A percentile compares a stretch with the other conserved stretches of the same genome.
Conservation (phyloP, 116 monocot genomes). For the Papilionanthe hybrid region DNA sequence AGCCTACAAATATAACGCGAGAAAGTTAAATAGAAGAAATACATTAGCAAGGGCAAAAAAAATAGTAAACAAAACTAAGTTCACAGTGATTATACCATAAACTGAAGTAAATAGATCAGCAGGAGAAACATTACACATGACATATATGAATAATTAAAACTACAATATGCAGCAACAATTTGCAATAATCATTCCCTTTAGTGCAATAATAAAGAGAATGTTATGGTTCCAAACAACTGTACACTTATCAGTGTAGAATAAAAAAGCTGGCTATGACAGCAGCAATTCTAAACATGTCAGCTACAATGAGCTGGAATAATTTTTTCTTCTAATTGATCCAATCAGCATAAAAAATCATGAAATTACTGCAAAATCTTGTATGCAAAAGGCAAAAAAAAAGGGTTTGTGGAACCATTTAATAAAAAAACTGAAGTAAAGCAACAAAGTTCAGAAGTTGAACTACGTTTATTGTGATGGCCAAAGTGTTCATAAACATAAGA, state of each 20-base stretch:
- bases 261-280: not conserved
- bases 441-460: not conserved
- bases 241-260: not conserved
- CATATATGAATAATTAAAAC: not conserved
- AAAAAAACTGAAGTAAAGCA: not conserved
- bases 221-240: not conserved
- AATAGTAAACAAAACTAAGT: not conserved
- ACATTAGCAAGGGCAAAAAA: not conserved
- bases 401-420: not conserved
- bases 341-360: not conserved
- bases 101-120: not conserved
- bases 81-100: not conserved
- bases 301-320: not conserved
- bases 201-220: not conserved
- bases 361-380: not conserved
- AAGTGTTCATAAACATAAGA: too few relatives aligned
- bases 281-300: not conserved
- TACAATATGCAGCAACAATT: not conserved
- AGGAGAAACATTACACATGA: not conserved
- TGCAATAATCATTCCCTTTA: not conserved
- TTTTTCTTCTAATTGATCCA: not conserved
- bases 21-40: not conserved
- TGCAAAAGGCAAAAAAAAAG: not conserved
- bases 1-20: slow-evolving; percentile 45
- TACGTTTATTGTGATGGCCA: too few relatives aligned